Base-by-base conservation (phyloP, 495 filamentous ascomycete genomes). In the Penicillium goetzii region DNA sequence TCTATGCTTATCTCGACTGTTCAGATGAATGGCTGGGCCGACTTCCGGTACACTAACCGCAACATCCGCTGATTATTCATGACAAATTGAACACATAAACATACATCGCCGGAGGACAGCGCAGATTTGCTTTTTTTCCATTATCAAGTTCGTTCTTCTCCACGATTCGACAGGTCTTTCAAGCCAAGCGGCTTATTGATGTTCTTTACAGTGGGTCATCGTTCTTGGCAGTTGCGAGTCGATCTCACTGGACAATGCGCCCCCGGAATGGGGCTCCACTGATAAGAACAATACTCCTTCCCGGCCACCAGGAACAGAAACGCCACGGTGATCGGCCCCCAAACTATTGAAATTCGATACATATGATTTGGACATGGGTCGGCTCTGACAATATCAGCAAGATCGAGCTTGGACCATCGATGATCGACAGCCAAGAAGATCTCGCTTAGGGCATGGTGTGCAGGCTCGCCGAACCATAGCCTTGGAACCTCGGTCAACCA, bases 371-470 rank as follows among this genome's bases (percentile, higher is more conserved):
- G 14, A 45, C 8, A 23, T 45, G 23, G 23, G 23, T 30, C n/a
- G 21, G 11, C 21, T 57, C 23, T 23, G 19, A 45, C 7, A 23
- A 45, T 19, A 23, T 21, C 33, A 21, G 51, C 49, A 53, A 49
- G 40, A 59, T 25, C 40, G 25, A 58, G 33, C 58, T 62, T 32
- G 34, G 53, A 40, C 51, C 60, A 62, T 33, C 15, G 26, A 30
- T 59, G 68, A 71, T 71, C 63, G 58, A 62, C 66, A 43, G 62
- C 68, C 62, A 71, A 70, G 65, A 34, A 36, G 23, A 55, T 36
- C 23, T 71, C 60, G 58, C 60, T 64, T 68, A 63, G 59, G 43
- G 51, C 60, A 26, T 45, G 21, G 58, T 17, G 23, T 43, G 17
- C 4, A 54, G 32, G 51, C 28, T 54, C 51, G 15, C 30, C 36